Conservation (phyloP, 1,139 yeast genomes). For the Candida freyschussii region DNA sequence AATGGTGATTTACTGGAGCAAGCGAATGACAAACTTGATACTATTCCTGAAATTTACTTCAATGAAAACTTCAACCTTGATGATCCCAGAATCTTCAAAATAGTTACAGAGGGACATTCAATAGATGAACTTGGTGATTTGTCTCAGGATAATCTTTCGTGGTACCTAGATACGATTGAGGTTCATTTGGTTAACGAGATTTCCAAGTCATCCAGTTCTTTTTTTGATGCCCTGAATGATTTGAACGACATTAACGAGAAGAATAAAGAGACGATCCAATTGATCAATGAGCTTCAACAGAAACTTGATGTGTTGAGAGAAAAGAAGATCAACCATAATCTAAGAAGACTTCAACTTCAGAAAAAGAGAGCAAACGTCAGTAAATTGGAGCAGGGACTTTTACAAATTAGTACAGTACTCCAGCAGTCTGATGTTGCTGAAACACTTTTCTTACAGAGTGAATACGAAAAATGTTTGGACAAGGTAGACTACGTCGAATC, state of each 20-base stretch:
- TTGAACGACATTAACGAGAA: conserved; percentile 53
- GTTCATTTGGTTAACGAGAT: conserved; percentile 76
- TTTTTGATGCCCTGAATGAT: conserved; percentile 79
- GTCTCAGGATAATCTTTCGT: conserved; percentile 76
- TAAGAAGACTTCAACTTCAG: conserved; percentile 46
- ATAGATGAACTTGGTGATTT: conserved; percentile 31
- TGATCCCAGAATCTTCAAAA: conserved; percentile 78
- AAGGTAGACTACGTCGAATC: conserved; percentile 52
- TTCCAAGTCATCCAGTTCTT: conserved; percentile 76
- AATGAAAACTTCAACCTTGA: conserved; percentile 71
- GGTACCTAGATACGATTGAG: conserved; percentile 83
- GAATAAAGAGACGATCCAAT: conserved; percentile 47
- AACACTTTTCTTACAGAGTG: conserved; percentile 38
- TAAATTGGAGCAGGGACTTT: conserved; percentile 54
- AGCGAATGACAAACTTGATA: conserved; percentile 14
- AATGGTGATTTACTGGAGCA: conserved; percentile 13
- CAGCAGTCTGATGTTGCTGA: conserved; percentile 51
- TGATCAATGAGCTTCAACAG: conserved; percentile 41
- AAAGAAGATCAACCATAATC: conserved; percentile 49
- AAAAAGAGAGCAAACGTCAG: conserved; percentile 57
- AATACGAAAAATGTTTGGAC: conserved; percentile 44
- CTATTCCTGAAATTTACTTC: conserved; percentile 68
- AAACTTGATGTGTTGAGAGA: conserved; percentile 42
- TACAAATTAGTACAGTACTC: conserved; percentile 55
- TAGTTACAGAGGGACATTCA: conserved; percentile 56